These are phyloP conservation scores for Colletotrichum sp. DNA, from an alignment of 2,329 filamentous ascomycete species.

Conservation along the genomic window DNA sequence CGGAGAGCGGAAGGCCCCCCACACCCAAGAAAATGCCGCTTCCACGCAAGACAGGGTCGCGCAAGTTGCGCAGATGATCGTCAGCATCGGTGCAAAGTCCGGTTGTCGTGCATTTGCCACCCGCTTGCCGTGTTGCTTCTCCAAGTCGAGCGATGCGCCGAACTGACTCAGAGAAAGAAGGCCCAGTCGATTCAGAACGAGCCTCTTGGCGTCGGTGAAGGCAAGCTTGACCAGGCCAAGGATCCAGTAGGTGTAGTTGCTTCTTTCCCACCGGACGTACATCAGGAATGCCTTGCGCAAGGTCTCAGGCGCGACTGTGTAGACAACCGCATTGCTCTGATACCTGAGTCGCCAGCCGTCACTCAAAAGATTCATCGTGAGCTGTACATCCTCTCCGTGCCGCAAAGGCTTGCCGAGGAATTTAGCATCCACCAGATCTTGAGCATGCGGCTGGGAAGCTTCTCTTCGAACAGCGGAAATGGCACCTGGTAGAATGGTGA, in stretches of 20 bases:
- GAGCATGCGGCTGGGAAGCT: neutral
- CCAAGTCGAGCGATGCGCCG: neutral
- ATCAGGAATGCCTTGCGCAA: neutral
- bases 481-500: neutral
- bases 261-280: slow-evolving; percentile 1
- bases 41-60: neutral
- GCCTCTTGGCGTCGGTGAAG: neutral
- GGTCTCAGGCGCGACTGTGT: neutral
- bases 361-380: neutral
- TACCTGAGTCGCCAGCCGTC: neutral
- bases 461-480: neutral
- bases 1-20: neutral
- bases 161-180: neutral
- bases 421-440: neutral
- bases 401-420: neutral
- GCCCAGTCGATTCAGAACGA: neutral
- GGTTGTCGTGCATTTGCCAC: neutral
- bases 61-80: neutral
- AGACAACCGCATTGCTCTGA: slow-evolving; percentile 2
- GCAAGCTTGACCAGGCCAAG: neutral
- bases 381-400: neutral
- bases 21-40: neutral
- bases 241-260: neutral
- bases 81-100: neutral
- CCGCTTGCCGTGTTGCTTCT: neutral